Percentiles rank a stretch among this genome's conserved stretches.
These are phyloP conservation scores for Paragyromitra xinjiangensis DNA, from an alignment of 495 filamentous ascomycete species.

Conservation along the genomic window DNA sequence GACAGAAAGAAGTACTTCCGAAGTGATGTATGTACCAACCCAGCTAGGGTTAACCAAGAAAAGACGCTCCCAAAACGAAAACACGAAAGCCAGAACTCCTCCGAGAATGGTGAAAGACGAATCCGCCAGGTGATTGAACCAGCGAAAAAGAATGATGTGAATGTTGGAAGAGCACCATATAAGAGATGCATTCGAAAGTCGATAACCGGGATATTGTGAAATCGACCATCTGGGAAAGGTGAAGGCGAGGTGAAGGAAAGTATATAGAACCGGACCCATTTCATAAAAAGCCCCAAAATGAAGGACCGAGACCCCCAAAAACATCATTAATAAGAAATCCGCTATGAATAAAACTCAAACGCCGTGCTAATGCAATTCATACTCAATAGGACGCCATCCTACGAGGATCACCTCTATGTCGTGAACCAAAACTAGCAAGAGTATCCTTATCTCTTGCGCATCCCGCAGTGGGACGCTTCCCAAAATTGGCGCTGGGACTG, in stretches of 20 bases:
- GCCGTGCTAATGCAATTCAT: conserved; percentile 45
- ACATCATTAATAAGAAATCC: conserved; percentile 44
- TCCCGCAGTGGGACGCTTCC: conserved; percentile 37
- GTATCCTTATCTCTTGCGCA: conserved; percentile 42
- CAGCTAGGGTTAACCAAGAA: conserved; percentile 34
- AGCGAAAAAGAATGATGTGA: conserved; percentile 32
- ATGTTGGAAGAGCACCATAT: conserved; percentile 33
- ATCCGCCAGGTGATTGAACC: conserved; percentile 21
- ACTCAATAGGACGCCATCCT: conserved; percentile 55
- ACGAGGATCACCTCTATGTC: conserved; percentile 46
- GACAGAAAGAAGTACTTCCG: conserved; percentile 14
- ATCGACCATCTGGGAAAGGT: conserved; percentile 35
- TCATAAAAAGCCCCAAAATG: conserved; percentile 48
- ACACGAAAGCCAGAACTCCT: conserved; percentile 43
- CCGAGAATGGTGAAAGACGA: conserved; percentile 41
- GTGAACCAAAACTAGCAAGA: conserved; percentile 38
- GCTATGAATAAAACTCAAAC: conserved; percentile 54
- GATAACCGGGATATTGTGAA: conserved; percentile 41
- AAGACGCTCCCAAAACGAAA: conserved; percentile 41
- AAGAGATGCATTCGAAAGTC: conserved; percentile 36
- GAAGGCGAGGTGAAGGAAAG: conserved; percentile 35
- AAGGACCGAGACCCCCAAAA: conserved; percentile 43
- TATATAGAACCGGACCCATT: conserved; percentile 45
- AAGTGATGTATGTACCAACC: conserved; percentile 42
- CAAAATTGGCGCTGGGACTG: conserved; percentile 53